Conservation (phyloP, 1,284 basidiomycete genomes). For the Fomitiporia mediterranea region DNA sequence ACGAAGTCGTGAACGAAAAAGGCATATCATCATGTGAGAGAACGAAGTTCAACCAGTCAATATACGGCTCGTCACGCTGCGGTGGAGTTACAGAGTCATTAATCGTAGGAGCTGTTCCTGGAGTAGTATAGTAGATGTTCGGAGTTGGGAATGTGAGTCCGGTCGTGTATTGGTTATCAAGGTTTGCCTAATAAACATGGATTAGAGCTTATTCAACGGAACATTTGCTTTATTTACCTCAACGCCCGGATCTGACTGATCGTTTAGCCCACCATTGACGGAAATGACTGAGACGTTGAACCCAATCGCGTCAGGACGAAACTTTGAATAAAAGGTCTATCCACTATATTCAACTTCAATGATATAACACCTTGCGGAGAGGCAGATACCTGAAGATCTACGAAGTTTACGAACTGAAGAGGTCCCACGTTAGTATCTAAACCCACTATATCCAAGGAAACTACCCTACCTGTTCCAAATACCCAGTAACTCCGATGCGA, state of each 20-base stretch:
- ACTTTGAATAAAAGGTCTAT: constrained; percentile 24
- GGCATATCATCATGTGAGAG: constrained; percentile 21
- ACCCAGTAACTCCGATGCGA: constrained; percentile 24
- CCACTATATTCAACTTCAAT: neutral
- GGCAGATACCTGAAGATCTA: constrained; percentile 26
- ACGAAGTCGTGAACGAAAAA: constrained; percentile 25
- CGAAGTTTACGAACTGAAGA: constrained; percentile 24
- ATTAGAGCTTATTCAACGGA: constrained; percentile 1
- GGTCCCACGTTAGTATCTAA: neutral
- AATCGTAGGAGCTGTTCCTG: constrained; percentile 27
- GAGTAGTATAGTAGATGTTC: constrained; percentile 28
- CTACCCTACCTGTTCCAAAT: constrained; percentile 19
- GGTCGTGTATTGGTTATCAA: constrained; percentile 31
- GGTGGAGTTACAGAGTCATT: constrained; percentile 28
- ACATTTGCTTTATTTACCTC: constrained; percentile 23
- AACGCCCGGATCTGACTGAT: constrained; percentile 27
- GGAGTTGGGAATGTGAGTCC: constrained; percentile 28
- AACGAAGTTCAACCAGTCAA: constrained; percentile 23
- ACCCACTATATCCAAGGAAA: constrained; percentile 9
- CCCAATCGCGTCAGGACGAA: constrained; percentile 29
- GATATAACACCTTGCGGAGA: neutral
- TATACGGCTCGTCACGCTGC: constrained; percentile 36
- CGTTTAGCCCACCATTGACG: constrained; percentile 30
- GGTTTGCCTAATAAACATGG: constrained; percentile 25
- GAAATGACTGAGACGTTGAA: constrained; percentile 29